Evolutionary conservation across 2,329 filamentous ascomycete genomes (phyloP).

Genomic region (Venturia asperata): DNA sequence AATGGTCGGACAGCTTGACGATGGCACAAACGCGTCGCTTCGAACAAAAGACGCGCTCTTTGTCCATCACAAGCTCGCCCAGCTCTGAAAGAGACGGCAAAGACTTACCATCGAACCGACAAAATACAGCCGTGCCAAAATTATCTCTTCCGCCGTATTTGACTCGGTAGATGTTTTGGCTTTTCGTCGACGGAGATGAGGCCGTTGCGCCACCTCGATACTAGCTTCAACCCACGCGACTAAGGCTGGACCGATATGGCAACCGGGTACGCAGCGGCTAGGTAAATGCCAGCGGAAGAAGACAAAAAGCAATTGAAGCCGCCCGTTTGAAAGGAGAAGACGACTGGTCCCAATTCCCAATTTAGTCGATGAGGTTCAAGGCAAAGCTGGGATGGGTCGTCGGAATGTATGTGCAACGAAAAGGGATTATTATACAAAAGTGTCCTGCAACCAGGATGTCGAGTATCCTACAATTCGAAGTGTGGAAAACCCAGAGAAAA

Average conservation of each 20-base stretch:
- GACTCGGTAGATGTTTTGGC: constrained; percentile 3
- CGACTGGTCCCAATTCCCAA: background rate
- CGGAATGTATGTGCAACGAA: constrained; percentile 10
- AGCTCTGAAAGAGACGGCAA: background rate
- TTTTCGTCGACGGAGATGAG: constrained; percentile 10
- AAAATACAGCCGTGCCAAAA: background rate
- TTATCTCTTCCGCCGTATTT: background rate
- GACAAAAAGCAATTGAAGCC: constrained; percentile 13
- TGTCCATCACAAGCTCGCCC: background rate
- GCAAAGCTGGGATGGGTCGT: constrained; percentile 1
- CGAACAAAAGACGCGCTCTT: background rate
- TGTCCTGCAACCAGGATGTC: background rate
- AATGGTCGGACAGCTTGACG: background rate
- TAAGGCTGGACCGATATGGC: constrained; percentile 10
- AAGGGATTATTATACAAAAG: constrained; percentile 6
- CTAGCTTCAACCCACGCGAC: constrained; percentile 7
- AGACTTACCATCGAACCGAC: constrained; percentile 13
- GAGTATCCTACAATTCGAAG: background rate
- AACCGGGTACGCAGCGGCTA: constrained; percentile 12
- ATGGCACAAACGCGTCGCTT: constrained; percentile 12
- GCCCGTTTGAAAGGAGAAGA: constrained; percentile 11
- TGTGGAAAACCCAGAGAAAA: background rate
- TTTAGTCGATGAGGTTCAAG: background rate
- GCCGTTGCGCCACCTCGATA: constrained; percentile 11
- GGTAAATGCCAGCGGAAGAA: background rate